phyloP scores from a whole-genome alignment of 805 yeast genomes.

The Cyberlindnera bimundalis region DNA sequence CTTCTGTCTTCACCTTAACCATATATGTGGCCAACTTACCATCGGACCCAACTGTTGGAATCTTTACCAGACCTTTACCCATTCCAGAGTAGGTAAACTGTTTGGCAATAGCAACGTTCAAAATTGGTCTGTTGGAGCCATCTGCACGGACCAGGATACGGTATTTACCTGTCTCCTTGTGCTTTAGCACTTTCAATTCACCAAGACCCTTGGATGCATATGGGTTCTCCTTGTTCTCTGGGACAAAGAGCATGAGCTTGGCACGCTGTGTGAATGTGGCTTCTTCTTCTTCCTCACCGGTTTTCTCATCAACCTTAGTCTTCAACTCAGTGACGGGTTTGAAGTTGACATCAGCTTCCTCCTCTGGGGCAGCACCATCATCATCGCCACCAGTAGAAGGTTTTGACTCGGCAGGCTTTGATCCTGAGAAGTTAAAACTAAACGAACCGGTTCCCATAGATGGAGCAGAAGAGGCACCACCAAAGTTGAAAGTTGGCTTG shows the following conservation, averaged over 20 bases:
- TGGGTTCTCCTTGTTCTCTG: conserved; percentile 39
- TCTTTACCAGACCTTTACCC: conserved; percentile 63
- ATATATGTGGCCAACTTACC: conserved; percentile 65
- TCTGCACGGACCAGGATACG: conserved; percentile 84
- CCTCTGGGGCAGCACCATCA: conserved; percentile 39
- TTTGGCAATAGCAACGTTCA: conserved; percentile 61
- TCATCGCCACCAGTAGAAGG: conserved; percentile 22
- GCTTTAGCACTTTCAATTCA: conserved; percentile 66
- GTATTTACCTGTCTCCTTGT: conserved; percentile 53
- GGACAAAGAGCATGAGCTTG: conserved; percentile 60
- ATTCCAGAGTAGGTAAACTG: conserved; percentile 57
- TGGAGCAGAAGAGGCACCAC: conserved; percentile 16
- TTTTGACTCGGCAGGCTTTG: conserved; percentile 17
- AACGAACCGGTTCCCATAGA: conserved; percentile 10
- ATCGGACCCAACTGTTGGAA: conserved; percentile 55
- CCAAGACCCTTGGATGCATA: conserved; percentile 77
- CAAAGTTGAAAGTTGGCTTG: conserved; percentile 28
- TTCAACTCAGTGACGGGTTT: conserved; percentile 40
- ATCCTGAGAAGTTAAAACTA: conserved; percentile 23
- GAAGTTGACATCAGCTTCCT: conserved; percentile 47
- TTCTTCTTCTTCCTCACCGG: conserved; percentile 87
- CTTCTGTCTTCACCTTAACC: conserved; percentile 72
- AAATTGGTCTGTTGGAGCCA: conserved; percentile 74
- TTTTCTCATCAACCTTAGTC: conserved; percentile 52
- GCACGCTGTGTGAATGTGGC: conserved; percentile 61